Conservation (phyloP, 345 rosid species). For the Euphorbia tirucalli region DNA sequence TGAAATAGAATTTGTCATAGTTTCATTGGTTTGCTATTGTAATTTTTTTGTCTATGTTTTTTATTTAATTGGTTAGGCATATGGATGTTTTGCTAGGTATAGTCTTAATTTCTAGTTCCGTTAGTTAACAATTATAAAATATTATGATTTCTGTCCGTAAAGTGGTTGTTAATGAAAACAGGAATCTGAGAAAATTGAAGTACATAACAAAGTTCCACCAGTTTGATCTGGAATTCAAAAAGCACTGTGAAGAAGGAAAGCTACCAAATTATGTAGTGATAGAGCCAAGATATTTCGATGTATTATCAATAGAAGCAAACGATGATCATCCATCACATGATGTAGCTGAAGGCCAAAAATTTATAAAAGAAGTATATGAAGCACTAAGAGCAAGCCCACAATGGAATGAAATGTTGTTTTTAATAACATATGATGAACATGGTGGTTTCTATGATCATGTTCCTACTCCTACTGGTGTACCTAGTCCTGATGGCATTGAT, state of each 20-base stretch:
- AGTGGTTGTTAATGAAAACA: conserved; percentile 14
- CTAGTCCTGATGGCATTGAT: conserved; percentile 70
- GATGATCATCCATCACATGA: conserved; percentile 91
- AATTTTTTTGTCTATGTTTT: too few relatives aligned
- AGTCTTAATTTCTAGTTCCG: too few relatives aligned
- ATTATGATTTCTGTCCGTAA: too few relatives aligned
- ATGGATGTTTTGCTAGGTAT: too few relatives aligned
- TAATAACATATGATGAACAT: conserved; percentile 72
- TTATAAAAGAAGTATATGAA: conserved; percentile 78
- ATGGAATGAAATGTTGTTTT: conserved; percentile 69
- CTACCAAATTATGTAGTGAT: conserved; percentile 84
- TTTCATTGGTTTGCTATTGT: too few relatives aligned
- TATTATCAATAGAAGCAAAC: conserved; percentile 54
- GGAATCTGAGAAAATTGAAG: conserved; percentile 75
- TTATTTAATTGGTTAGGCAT: too few relatives aligned
- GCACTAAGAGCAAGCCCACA: conserved; percentile 78
- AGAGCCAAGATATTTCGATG: conserved; percentile 68
- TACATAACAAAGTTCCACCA: conserved; percentile 66
- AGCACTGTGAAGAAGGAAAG: conserved; percentile 65
- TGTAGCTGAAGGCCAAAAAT: conserved; percentile 67
- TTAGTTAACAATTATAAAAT: too few relatives aligned
- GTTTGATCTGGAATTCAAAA: conserved; percentile 62
- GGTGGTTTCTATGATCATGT: conserved; percentile 96
- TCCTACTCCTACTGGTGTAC: conserved; percentile 77
- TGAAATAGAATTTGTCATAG: too few relatives aligned